Evolutionary conservation across 257 asterid species (phyloP).

Genomic region (Nicotiana knightiana): DNA sequence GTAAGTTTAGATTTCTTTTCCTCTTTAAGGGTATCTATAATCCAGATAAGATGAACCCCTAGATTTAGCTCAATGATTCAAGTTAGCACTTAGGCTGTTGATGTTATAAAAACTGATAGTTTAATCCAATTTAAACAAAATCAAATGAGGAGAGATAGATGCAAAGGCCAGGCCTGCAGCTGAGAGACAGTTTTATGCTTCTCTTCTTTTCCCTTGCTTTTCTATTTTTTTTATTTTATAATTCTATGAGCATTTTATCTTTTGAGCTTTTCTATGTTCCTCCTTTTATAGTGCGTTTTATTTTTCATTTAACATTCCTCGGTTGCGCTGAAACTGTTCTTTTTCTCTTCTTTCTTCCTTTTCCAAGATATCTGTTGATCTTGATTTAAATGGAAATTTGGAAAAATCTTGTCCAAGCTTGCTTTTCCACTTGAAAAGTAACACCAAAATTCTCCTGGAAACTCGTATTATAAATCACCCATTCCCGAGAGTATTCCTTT

Average conservation of each 20-base stretch:
- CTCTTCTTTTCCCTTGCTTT: not conserved
- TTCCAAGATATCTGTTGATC: not conserved
- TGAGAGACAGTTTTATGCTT: not conserved
- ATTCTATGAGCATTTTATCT: not conserved
- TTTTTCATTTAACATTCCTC: not conserved
- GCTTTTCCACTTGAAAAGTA: not conserved
- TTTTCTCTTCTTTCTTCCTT: not conserved
- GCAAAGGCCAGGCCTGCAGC: not conserved
- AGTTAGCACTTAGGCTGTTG: not conserved
- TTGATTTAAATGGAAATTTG: not conserved
- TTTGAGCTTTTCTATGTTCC: not conserved
- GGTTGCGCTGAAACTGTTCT: not conserved
- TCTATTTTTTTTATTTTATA: not conserved
- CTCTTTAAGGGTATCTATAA: not conserved
- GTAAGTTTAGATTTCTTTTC: slow-evolving; percentile 27
- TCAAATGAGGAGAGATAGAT: not conserved
- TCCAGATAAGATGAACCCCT: not conserved
- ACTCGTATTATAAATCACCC: not conserved
- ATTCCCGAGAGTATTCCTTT: not conserved
- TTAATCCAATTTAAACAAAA: not conserved
- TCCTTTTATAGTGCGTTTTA: not conserved
- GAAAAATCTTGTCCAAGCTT: not conserved
- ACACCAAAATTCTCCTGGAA: not conserved
- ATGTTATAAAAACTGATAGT: not conserved
- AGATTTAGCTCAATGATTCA: not conserved